A percentile compares a stretch with the other conserved stretches of the same genome.
phyloP scores from a whole-genome alignment of 2,329 filamentous ascomycete species.

The Curvularia eragrostidis region DNA sequence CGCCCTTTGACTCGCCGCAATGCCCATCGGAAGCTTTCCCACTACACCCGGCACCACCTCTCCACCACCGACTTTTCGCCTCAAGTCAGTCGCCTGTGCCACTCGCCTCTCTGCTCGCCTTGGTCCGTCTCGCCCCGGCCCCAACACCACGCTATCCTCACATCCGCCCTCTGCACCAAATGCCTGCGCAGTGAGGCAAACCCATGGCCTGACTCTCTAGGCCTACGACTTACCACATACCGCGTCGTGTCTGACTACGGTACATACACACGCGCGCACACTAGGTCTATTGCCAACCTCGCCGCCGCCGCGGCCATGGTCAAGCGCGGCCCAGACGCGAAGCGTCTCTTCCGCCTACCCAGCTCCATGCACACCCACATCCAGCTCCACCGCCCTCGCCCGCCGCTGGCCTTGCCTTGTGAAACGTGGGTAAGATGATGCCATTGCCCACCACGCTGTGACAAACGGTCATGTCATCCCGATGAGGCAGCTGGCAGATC shows the following conservation, averaged over 20 bases:
- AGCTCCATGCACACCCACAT: conserved; percentile 22
- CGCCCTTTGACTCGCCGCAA: conserved; percentile 30
- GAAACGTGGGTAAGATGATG: conserved; percentile 40
- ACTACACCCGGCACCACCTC: conserved; percentile 18
- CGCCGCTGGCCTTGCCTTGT: conserved; percentile 18
- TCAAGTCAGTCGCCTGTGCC: conserved; percentile 10
- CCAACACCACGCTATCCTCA: background rate
- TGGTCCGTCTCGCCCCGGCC: conserved; percentile 19
- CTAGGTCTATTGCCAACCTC: too few relatives aligned
- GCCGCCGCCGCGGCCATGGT: background rate
- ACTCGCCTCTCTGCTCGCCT: conserved; percentile 18
- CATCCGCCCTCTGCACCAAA: background rate
- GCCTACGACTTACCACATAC: background rate
- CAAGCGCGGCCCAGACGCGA: conserved; percentile 13
- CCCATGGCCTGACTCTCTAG: conserved; percentile 21
- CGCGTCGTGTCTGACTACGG: background rate
- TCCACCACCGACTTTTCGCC: background rate
- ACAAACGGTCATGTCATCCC: conserved; percentile 30
- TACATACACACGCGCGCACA: too few relatives aligned
- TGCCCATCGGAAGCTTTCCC: conserved; percentile 14
- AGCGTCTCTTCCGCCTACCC: conserved; percentile 24
- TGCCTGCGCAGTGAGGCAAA: conserved; percentile 12
- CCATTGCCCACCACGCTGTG: conserved; percentile 30
- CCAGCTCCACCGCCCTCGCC: conserved; percentile 15
- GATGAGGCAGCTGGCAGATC: conserved; percentile 39